Base-by-base conservation (phyloP, 768 basidiomycete species). In the Mycena galericulata region DNA sequence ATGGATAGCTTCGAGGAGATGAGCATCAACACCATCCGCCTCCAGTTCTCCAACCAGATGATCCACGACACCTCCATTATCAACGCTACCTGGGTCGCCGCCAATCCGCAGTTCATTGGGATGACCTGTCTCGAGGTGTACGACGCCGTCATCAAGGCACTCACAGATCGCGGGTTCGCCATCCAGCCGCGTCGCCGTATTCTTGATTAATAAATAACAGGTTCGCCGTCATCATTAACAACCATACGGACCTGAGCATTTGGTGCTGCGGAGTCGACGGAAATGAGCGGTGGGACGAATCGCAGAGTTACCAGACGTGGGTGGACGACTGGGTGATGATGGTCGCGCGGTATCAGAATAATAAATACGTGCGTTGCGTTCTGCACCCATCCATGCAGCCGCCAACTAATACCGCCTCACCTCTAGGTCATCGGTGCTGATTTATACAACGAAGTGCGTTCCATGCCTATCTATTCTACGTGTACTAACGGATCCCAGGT, bases 201-300 rank as follows among this genome's bases (percentile, higher is more conserved):
- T n/a, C n/a, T n/a, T n/a, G n/a, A 24, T 63, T 72, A 38, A 68
- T 67, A 22, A 60, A 27, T 26, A 62, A 62, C 22, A 63, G 63
- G 12, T 56, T 72, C 54, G 70, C 70, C 1, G 70, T 72, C 22
- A 72, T 72, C 27, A 20, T 72, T 14, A 72, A 72, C 47, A 61
- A 72, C 63, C 67, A 68, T 47, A 72, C 70, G 9, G 57, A 45
- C 20, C 49, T 15, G 43, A 61, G 58, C 27, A 15, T 65, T 2
- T 72, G 70, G 67, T 72, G 70, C 53, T 72, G 70, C 41, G 70
- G 70, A 0, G 24, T 68, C 26, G 70, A 72, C 58, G 70, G 67
- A 2, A 72, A 72, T 30, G 70, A 68, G 30, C 67, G 70, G 22
- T 72, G 70, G 70, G 41, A 72, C 32, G 67, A 68, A 53, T 65